Conservation (phyloP, 768 basidiomycete genomes). For the Boletellus ananiceps region DNA sequence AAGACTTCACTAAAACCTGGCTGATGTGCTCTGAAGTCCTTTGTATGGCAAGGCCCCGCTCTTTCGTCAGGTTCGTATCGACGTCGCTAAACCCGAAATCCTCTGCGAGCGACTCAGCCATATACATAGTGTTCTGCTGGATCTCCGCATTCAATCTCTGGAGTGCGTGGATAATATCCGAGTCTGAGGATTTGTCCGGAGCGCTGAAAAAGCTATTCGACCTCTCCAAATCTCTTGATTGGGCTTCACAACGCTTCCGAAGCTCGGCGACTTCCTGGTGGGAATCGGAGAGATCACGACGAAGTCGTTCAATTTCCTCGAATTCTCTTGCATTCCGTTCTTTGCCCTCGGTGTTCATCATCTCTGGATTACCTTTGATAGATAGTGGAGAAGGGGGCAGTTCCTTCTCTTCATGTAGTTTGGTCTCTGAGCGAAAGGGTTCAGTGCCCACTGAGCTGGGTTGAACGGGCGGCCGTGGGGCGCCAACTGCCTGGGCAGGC, state of each 20-base stretch:
- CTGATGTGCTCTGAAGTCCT: slow-evolving; percentile 1
- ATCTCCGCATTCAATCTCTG: slow-evolving; percentile 12
- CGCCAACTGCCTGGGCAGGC: no score
- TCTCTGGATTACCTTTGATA: background rate
- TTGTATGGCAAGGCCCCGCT: background rate
- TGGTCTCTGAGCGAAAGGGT: no score
- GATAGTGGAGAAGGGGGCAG: no score
- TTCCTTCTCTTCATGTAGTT: no score
- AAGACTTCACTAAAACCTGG: background rate
- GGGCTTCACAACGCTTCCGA: slow-evolving; percentile 7
- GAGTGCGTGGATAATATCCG: slow-evolving; percentile 4
- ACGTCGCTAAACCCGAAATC: background rate
- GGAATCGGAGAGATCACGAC: slow-evolving; percentile 3
- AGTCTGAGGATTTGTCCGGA: slow-evolving; percentile 12
- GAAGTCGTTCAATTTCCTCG: slow-evolving; percentile 5
- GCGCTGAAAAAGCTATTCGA: slow-evolving; percentile 4
- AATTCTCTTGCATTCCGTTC: background rate
- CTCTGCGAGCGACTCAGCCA: slow-evolving; percentile 5
- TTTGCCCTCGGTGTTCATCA: background rate
- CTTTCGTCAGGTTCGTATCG: background rate
- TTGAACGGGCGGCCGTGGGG: no score
- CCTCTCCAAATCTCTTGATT: slow-evolving; percentile 8
- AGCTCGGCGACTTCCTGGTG: background rate
- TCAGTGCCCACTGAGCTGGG: no score
- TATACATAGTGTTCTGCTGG: slow-evolving; percentile 7